phyloP scores from a whole-genome alignment of 257 asterid genomes.

The Solanum chmielewskii region DNA sequence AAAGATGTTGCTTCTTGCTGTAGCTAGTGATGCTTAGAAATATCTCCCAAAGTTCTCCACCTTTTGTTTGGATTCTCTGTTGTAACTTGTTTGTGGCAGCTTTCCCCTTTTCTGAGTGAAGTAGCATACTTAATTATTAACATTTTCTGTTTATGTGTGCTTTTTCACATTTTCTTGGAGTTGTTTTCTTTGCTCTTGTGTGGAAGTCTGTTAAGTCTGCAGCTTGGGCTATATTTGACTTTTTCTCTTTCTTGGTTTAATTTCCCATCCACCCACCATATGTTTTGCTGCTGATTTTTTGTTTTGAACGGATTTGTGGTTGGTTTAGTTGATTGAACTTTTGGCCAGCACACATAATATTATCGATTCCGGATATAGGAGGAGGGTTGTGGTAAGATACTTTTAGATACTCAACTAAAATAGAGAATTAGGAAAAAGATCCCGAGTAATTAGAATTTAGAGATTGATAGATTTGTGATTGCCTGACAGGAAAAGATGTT shows the following conservation, averaged over 20 bases:
- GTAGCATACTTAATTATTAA: neutral
- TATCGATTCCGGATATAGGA: neutral
- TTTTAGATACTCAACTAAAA: neutral
- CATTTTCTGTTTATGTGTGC: neutral
- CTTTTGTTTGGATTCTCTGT: neutral
- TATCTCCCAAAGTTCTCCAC: neutral
- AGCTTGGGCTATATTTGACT: neutral
- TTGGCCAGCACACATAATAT: neutral
- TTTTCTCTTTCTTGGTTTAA: neutral
- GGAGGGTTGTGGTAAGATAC: neutral
- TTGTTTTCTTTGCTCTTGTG: neutral
- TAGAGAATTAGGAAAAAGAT: neutral
- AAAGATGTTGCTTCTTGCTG: neutral
- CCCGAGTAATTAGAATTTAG: neutral
- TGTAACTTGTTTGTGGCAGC: neutral
- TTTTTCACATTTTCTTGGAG: neutral
- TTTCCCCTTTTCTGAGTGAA: neutral
- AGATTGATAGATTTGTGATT: neutral
- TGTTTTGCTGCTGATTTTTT: neutral
- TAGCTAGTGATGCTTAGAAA: neutral
- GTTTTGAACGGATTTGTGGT: neutral
- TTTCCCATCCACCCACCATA: neutral
- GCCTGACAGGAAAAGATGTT: neutral
- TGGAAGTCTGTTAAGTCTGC: neutral
- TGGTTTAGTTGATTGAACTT: neutral